These are phyloP conservation scores for Lepidium sativum DNA, from an alignment of 345 rosid species.

Conservation along the genomic window DNA sequence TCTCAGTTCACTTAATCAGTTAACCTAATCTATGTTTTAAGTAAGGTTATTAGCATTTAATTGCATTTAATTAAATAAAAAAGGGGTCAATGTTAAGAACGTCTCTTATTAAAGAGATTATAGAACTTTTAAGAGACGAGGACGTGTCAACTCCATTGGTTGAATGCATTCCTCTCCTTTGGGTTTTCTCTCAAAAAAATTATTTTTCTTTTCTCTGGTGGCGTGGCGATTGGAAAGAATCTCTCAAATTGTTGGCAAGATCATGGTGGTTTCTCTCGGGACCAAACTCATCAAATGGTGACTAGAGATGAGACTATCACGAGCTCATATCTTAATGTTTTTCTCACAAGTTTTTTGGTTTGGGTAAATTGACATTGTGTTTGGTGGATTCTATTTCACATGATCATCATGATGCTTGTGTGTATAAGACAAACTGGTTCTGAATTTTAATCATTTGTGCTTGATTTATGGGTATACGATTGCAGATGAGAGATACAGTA, in stretches of 20 bases:
- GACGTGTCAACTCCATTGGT: too few species aligned
- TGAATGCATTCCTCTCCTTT: too few species aligned
- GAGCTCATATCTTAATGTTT: slow-evolving; percentile 62
- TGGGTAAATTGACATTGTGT: background rate
- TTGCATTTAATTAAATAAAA: too few species aligned
- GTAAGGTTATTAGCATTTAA: too few species aligned
- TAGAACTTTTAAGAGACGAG: too few species aligned
- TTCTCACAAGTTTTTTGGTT: background rate
- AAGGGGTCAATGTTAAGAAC: too few species aligned
- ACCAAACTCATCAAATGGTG: slow-evolving; percentile 60
- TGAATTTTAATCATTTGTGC: slow-evolving; percentile 66
- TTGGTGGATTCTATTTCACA: slow-evolving; percentile 26
- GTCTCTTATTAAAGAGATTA: too few species aligned
- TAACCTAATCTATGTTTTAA: background rate
- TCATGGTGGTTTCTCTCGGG: slow-evolving; percentile 72
- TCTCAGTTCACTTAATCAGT: background rate
- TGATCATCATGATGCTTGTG: slow-evolving; percentile 65
- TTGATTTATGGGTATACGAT: slow-evolving; percentile 59
- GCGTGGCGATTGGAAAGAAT: too few species aligned
- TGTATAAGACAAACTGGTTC: slow-evolving; percentile 64
- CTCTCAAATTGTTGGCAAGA: too few species aligned
- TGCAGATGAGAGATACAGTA: slow-evolving; percentile 91
- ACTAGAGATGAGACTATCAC: slow-evolving; percentile 56
- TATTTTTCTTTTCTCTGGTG: too few species aligned
- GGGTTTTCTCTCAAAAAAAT: too few species aligned